Base-by-base conservation (phyloP, 192 early-diverging fungal species). In the Linnemannia elongata region DNA sequence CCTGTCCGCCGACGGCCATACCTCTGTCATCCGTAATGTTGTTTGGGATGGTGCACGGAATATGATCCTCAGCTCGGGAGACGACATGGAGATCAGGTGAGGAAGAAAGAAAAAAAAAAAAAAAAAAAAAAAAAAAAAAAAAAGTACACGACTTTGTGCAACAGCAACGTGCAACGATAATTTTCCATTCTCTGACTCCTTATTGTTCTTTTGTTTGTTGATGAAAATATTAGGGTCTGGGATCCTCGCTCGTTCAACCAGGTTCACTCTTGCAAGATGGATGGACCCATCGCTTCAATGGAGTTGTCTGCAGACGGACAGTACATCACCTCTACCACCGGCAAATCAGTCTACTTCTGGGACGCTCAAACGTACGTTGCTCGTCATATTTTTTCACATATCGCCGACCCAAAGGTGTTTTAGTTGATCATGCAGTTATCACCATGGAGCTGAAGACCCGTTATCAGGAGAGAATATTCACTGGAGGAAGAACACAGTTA, bases 241-340 rank as follows among this genome's bases (percentile, higher is more conserved):
- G 97, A 98, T 90, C 85, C 94, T 45, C 94, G 96, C 38, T 91
- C 92, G 12, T 90, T 94, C 42, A 83, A 82, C 30, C 91, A 93
- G 71, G 93, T 93, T 17, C 91, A 91, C 47, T 90, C 90, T 15
- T 90, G 95, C 73, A 92, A 94, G n/a, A 89, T 93, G 54, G 92
- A 92, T 13, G 89, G 89, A 45, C 90, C 91, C 13, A 92, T 98
- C 36, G 91, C 97, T 42, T 95, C 91, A 72, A 91, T 98, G 82
- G 92, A 93, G 9, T 89, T 96, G 70, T 95, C 96, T 71, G 88
- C 90, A 71, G 96, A 97, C 88, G 93, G 94, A 36, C 88, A 92
- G 74, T 94, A 94, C 78, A 92, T 98, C 27, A 92, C 95, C 45
- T 94, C 93, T 71, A 95, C 97, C 38, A 93, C 95, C 22, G 96